Evolutionary conservation across 2,329 filamentous ascomycete genomes (phyloP).

Genomic region (Onygenales sp.): DNA sequence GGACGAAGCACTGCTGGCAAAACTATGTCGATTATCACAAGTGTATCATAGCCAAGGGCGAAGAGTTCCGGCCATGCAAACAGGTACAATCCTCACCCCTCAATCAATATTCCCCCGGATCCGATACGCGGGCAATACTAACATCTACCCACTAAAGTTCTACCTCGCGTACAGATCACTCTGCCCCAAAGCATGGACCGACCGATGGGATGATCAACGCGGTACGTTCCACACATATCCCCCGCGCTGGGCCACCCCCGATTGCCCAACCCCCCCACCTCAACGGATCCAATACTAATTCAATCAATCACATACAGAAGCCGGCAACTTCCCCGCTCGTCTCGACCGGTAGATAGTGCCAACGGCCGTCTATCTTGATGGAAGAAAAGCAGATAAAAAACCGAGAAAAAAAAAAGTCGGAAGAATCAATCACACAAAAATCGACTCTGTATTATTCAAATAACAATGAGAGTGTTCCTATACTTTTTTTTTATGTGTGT

Average conservation of each 20-base stretch:
- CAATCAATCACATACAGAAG: constrained; percentile 29
- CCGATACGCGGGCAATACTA: background rate
- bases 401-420: background rate
- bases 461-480: too few relatives aligned
- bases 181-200: constrained; percentile 89
- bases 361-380: background rate
- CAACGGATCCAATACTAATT: background rate
- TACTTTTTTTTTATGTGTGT: too few relatives aligned
- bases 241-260: background rate
- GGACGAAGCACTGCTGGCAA: constrained; percentile 99
- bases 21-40: constrained; percentile 99
- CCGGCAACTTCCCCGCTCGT: constrained; percentile 45
- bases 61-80: constrained; percentile 94
- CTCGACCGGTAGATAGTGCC: constrained; percentile 4
- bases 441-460: too few relatives aligned
- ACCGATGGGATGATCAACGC: constrained; percentile 95
- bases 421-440: too few relatives aligned
- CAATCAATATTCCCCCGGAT: background rate
- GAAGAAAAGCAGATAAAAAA: background rate
- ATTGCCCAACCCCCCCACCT: background rate
- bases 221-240: constrained; percentile 48
- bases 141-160: constrained; percentile 54
- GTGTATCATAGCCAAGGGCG: constrained; percentile 96
- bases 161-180: constrained; percentile 92
- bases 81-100: constrained; percentile 55